Base-by-base conservation (phyloP, 2,329 filamentous ascomycete species). In the Cordyceps javanica region DNA sequence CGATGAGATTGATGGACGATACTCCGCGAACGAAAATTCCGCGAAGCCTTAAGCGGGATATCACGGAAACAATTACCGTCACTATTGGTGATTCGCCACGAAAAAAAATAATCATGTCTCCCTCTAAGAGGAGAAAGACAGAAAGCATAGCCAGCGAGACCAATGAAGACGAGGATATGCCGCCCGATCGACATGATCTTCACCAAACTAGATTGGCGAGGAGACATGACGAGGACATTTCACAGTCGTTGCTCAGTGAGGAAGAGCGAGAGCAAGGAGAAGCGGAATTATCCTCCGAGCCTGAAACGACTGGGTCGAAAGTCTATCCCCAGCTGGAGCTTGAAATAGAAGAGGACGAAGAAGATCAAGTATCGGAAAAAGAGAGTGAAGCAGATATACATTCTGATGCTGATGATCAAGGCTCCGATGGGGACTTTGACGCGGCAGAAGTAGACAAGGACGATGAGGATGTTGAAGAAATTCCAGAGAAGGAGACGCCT, bases 401-500 rank as follows among this genome's bases (percentile, higher is more conserved):
- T 14, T 28, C 25, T 16, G 21, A 58, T 10, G 52, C 30, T 57
- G 59, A 65, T 16, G 38, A 62, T 8, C 55, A 62, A 41, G 58
- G 56, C n/a, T 53, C 65, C 23, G 45, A 49, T 3, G 38, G 48
- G 23, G 49, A 61, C 7, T 42, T 25, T 28, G 44, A 58, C 16
- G 55, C 61, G 8, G 50, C 57, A 23, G 59, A 60, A 11, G 26
- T 13, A 26, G 44, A 44, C 13, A 34, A 61, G 14, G 60, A 58
- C 26, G 70, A 74, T 38, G 65, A 67, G 9, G 72, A 74, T 11
- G 78, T 82, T 61, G 64, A 81, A 25, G 78, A 85, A 51, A 69
- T 68, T 1, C 70, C 77, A 54, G 76, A 69, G 70, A 25, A 25
- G 25, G 19, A 45, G 48, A 1, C 23, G 21, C 2, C 56, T 25